Evolutionary conservation across 352 stramenopile species (phyloP), one percentile per base, ranked within the genome.

Genomic region (Globisporangium barbulae): DNA sequence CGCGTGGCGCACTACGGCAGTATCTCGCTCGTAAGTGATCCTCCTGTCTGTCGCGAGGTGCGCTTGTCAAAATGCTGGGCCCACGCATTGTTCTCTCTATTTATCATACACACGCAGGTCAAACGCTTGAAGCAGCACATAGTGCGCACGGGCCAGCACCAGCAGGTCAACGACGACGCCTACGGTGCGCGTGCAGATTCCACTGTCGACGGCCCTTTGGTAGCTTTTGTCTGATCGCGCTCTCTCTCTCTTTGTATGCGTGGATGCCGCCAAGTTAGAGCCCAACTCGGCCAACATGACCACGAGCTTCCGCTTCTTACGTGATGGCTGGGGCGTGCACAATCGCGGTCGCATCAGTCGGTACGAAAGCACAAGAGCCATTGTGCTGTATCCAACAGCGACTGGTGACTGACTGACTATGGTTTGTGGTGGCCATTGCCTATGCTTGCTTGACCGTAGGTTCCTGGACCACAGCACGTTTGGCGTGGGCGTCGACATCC

Each of bases 381-480:
- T 2, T 48, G 50, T 28, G 5, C n/a, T 10, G 10, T 53, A n/a
- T 31, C 6, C 12, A 45, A n/a, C 13, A 31, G 15, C 22, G 19
- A 10, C 5, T 22, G 13, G 13, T 22, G 25, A 15, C 5, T 6
- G 12, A 28, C 15, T 55, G 21, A 39, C 6, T 22, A 44, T 19
- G 7, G 39, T 15, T 17, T 19, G 39, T 47, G 17, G 41, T 21
- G 39, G 9, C 7, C 28, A 41, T 17, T n/a, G 13, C 1, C 3
- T 22, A 17, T 28, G 25, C 48, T 52, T 57, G 9, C 21, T 54
- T 41, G 7, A 57, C 6, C 54, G 28, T 63, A 94, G 85, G 0
- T 87, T 89, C 60, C 65, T 95, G 53, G 86, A 95, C 67, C 87
- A 93, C 74, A 91, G 86, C 37, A 70, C 78, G 37, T 78, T 95